Evolutionary conservation across 441 rosid species (phyloP).

Genomic region (Adansonia gregorii): DNA sequence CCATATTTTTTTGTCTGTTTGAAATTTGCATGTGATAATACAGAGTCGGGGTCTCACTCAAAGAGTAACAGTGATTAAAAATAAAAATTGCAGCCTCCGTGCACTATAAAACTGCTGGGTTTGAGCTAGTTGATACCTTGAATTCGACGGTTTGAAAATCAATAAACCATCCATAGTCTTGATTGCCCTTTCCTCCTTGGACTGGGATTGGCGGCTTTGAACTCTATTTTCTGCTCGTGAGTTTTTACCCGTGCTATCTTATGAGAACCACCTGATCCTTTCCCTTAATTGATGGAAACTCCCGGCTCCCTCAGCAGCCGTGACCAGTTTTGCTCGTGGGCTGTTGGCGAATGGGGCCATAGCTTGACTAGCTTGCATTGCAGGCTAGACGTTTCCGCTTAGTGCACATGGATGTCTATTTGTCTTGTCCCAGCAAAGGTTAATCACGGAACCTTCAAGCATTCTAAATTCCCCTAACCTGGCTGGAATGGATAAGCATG

Average conservation of each 20-base stretch:
- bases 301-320: neutral
- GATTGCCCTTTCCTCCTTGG: neutral
- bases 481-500: too few relatives aligned
- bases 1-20: neutral
- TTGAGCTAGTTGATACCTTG: neutral
- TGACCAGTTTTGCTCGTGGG: neutral
- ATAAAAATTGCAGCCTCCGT: neutral
- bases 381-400: neutral
- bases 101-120: neutral
- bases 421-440: too few relatives aligned
- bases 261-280: neutral
- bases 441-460: too few relatives aligned
- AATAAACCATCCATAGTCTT: neutral
- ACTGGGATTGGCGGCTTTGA: neutral
- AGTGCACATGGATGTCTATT: neutral
- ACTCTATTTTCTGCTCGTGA: neutral
- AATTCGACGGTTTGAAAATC: constrained; percentile 4
- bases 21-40: neutral
- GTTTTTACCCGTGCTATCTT: neutral
- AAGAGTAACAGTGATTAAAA: too few relatives aligned
- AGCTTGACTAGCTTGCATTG: neutral
- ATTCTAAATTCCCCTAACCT: too few relatives aligned
- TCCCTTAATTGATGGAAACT: neutral
- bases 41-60: neutral
- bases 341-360: neutral